Base-by-base conservation (phyloP, 352 stramenopile genomes). In the Thalassiosira allenii region DNA sequence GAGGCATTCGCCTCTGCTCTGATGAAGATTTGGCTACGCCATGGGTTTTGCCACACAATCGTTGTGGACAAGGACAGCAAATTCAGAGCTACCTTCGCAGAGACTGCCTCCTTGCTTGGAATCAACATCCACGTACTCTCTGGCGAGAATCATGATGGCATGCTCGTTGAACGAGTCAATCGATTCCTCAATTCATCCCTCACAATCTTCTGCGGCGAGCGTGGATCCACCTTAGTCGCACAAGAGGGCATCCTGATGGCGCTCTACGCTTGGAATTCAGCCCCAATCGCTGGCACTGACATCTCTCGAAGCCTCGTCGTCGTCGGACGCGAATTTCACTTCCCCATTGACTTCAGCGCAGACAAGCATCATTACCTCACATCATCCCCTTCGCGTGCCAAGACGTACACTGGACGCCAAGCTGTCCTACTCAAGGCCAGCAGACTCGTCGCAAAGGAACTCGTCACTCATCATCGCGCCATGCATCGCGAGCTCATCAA, bases 231-330 rank as follows among this genome's bases (percentile, higher is more conserved):
- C 11, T 34, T 49, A 1, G 25, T 72, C 8, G 34, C 58, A 1
- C 0, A 11, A 9, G 53, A 72, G 43, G 23, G 3, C 0, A 57
- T 72, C 44, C 23, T 59, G 12, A 25, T 79, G 5, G 3, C 17
- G 1, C 23, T 71, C 17, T 78, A 71, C 44, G 68, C 68, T 1
- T 78, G 68, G 68, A 78, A 78, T 34, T 71, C 56, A 23, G 44
- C 56, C 1, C 56, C 41, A 25, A 43, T 78, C 25, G 1, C 23
- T 12, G 56, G 68, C 25, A 78, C 56, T 6, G 68, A 78, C 30
- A 56, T 78, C 2, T 57, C 59, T 25, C 68, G 56, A 6, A 58
- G 47, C 23, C 20, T 78, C 1, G 4, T 78, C 37, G 68, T 56
- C 30, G 25, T 51, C 29, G 68, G 68, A 14, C 11, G 56, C 1